Base-by-base conservation (phyloP, 257 asterid genomes). In the Solanum medicagineum region DNA sequence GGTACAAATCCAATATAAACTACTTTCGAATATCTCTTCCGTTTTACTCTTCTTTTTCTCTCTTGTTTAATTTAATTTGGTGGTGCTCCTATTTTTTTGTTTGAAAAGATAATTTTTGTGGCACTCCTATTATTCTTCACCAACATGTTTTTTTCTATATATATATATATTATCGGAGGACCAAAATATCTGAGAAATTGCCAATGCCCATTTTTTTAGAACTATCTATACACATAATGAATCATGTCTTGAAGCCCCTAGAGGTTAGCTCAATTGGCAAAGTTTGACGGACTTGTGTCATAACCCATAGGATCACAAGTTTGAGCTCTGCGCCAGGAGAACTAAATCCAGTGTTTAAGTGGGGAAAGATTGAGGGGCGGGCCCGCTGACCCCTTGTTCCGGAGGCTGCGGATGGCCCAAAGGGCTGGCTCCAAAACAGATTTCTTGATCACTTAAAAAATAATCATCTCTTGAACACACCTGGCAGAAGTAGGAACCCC, bases 1-100 rank as follows among this genome's bases (percentile, higher is more conserved):
- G 98, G 98, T 89, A 80, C 44, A 47, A 42, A 60, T 55, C 73
- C 20, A 73, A 49, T 42, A 54, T 24, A 7, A 22, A 15, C 51
- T 6, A 8, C 17, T 75, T 63, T 62, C 42, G 44, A 45, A 79
- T 32, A 53, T 87, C 36, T 16, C 66, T 36, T 66, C 22, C 26
- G 15, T 80, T 63, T 45, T 66, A 14, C 54, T 62, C 16, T 22
- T 60, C 20, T 57, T 20, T 2, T 66, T 44, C 20, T 29, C 42
- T 26, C 16, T 29, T 68, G 69, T 56, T 14, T 14, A 6, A 36
- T 29, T 74, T 12, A 69, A 19, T 77, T 73, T 55, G 13, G 24
- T 77, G 63, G 63, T 7, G 16, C 22, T 51, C 45, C 63, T 29
- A 66, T 16, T 2, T 66, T 14, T 29, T 66, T 66, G 74, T 66